Evolutionary conservation across 805 yeast genomes (phyloP).

Genomic region (Yarrowia hollandica): DNA sequence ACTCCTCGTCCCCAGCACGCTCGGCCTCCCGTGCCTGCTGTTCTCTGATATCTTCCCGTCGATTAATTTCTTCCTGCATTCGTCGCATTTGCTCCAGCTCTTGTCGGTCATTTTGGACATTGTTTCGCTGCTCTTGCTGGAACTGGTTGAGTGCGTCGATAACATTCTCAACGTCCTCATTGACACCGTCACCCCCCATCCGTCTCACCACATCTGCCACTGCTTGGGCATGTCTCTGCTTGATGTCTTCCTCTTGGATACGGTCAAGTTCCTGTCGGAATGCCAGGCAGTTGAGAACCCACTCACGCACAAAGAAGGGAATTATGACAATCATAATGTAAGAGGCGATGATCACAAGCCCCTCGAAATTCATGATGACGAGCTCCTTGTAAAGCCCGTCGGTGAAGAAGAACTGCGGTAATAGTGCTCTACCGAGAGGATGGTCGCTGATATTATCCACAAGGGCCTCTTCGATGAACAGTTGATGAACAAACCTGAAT

Average conservation of each 20-base stretch:
- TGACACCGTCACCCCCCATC: neutral
- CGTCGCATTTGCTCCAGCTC: slow-evolving; percentile 10
- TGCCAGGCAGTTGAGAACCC: slow-evolving; percentile 41
- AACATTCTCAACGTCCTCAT: neutral
- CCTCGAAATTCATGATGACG: slow-evolving; percentile 36
- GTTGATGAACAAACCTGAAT: slow-evolving; percentile 1
- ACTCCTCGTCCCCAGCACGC: neutral
- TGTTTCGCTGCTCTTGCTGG: neutral
- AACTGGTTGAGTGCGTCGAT: neutral
- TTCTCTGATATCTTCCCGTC: slow-evolving; percentile 3
- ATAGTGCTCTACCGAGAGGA: neutral
- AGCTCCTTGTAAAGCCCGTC: neutral
- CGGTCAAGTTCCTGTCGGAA: slow-evolving; percentile 34
- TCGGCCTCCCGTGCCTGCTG: neutral
- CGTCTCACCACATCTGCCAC: neutral
- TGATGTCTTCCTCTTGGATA: slow-evolving; percentile 1
- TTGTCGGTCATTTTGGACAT: neutral
- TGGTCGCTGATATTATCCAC: neutral
- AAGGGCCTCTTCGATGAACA: slow-evolving; percentile 7
- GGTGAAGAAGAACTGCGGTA: neutral
- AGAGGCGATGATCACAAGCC: slow-evolving; percentile 37
- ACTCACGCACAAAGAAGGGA: slow-evolving; percentile 44
- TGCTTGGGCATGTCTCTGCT: slow-evolving; percentile 6
- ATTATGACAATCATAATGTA: slow-evolving; percentile 43
- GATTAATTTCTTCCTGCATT: slow-evolving; percentile 23